Evolutionary conservation across 129 eudicot species (phyloP), one percentile per base, ranked within the genome.

Genomic region (Pittosporum tobira): DNA sequence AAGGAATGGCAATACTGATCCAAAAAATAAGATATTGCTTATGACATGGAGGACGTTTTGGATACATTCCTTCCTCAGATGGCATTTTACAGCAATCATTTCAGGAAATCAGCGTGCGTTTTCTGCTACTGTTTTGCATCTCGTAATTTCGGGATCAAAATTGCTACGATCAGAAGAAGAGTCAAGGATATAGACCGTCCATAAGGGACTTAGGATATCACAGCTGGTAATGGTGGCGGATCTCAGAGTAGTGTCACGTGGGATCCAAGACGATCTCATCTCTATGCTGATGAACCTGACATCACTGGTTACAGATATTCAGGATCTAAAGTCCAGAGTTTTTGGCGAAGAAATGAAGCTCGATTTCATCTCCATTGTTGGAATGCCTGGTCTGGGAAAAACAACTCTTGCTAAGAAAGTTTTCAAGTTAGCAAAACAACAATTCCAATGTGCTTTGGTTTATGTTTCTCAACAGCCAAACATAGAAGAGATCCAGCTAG

Each of bases 361-460:
- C 38, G 6, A 9, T 34, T 34, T 6, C 40, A 27, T 65, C 15
- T 65, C 62, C 2, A 29, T 65, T 43, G 40, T 65, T 26, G 62
- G 71, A 0, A 29, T 13, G 7, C 37, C 45, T 18, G 71, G 71
- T 26, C 4, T 54, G 2, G 71, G 71, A 0, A 65, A 65, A 45
- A 65, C 71, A 0, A 44, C 63, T 15, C 53, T 65, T 2, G 71
- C 53, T 9, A 65, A 54, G 62, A 44, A 43, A 26, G 50, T 53
- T 24, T 65, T 51, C 37, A 9, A 18, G 14, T 19, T 24, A 4
- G 13, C 30, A 12, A 40, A 7, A 30, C 15, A 27, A 24, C n/a
- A 28, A 16, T 65, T 65, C 21, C 1, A 40, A 0, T 25, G 53
- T 53, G 71, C 62, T 12, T 8, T 42, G 54, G 21, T 65, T 6